Percentiles rank a stretch among this genome's conserved stretches.
Evolutionary conservation across 2,329 filamentous ascomycete genomes (phyloP).

Genomic region (Botrytis medusae): DNA sequence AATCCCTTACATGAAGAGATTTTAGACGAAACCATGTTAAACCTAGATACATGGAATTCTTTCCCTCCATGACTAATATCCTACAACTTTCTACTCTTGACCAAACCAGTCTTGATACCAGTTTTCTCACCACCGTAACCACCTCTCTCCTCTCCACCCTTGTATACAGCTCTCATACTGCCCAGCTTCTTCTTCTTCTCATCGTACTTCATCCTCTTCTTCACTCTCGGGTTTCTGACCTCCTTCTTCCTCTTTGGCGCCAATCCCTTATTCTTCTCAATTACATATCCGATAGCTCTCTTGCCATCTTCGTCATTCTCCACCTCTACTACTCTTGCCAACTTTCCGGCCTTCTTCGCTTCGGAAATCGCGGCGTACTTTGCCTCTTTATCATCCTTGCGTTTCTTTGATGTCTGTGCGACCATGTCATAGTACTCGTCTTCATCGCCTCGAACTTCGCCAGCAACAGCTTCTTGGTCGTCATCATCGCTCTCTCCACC

Average conservation of each 20-base stretch:
- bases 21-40: background rate
- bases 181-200: slow-evolving; percentile 96
- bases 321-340: slow-evolving; percentile 63
- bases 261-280: slow-evolving; percentile 97
- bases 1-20: background rate
- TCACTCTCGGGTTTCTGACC: slow-evolving; percentile 89
- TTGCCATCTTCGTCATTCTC: slow-evolving; percentile 79
- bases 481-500: slow-evolving; percentile 56
- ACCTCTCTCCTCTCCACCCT: slow-evolving; percentile 78
- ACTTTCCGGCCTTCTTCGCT: slow-evolving; percentile 61
- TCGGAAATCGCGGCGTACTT: slow-evolving; percentile 55
- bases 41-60: background rate
- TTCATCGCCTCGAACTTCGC: slow-evolving; percentile 44
- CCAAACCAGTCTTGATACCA: slow-evolving; percentile 90
- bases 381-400: slow-evolving; percentile 70
- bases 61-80: background rate
- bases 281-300: slow-evolving; percentile 87
- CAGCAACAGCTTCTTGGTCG: slow-evolving; percentile 46
- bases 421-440: slow-evolving; percentile 91
- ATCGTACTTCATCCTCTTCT: slow-evolving; percentile 96
- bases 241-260: slow-evolving; percentile 91
- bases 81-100: slow-evolving; percentile 84
- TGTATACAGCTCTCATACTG: slow-evolving; percentile 82
- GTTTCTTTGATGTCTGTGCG: slow-evolving; percentile 65
- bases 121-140: slow-evolving; percentile 90